Percentiles rank a stretch among this genome's conserved stretches.
phyloP scores from a whole-genome alignment of 208 protist genomes.

The Trypanosomatidae sp. region DNA sequence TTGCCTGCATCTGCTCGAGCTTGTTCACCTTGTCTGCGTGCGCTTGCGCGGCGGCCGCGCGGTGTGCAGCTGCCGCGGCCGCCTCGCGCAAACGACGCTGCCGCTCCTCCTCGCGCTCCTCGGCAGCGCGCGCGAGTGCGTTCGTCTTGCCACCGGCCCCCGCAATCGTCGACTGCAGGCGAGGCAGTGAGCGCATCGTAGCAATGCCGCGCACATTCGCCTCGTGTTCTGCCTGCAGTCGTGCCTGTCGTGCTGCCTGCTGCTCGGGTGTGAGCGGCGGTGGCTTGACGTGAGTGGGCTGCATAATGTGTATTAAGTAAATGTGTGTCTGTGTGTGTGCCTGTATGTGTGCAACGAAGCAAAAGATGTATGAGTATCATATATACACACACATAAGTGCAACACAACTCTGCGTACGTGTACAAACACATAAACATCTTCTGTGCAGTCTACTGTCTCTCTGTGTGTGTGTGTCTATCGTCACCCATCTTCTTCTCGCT shows the following conservation, averaged over 20 bases:
- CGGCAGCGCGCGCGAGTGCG: slow-evolving; percentile 32
- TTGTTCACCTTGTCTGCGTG: slow-evolving; percentile 28
- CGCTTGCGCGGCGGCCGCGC: slow-evolving; percentile 14
- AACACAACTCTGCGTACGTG: too few species aligned
- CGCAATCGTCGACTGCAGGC: slow-evolving; percentile 69
- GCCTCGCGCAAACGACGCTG: slow-evolving; percentile 23
- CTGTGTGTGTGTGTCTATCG: too few species aligned
- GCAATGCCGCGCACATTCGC: slow-evolving; percentile 50
- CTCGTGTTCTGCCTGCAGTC: slow-evolving; percentile 60
- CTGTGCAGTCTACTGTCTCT: too few species aligned
- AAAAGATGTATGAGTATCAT: slow-evolving; percentile 5
- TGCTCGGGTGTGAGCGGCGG: slow-evolving; percentile 42
- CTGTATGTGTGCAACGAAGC: not conserved
- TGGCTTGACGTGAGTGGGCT: slow-evolving; percentile 8
- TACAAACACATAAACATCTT: too few species aligned
- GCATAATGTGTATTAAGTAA: not conserved
- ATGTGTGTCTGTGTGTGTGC: not conserved
- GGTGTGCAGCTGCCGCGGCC: slow-evolving; percentile 12
- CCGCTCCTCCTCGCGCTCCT: slow-evolving; percentile 46
- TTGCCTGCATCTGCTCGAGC: slow-evolving; percentile 20
- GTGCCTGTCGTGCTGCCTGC: slow-evolving; percentile 28
- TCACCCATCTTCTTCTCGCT: too few species aligned
- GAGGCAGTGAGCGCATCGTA: slow-evolving; percentile 54
- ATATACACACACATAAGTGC: slow-evolving; percentile 5
- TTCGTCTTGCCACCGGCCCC: slow-evolving; percentile 75